Base-by-base conservation (phyloP, 495 filamentous ascomycete genomes). In the Hypoxylon subgilvum region DNA sequence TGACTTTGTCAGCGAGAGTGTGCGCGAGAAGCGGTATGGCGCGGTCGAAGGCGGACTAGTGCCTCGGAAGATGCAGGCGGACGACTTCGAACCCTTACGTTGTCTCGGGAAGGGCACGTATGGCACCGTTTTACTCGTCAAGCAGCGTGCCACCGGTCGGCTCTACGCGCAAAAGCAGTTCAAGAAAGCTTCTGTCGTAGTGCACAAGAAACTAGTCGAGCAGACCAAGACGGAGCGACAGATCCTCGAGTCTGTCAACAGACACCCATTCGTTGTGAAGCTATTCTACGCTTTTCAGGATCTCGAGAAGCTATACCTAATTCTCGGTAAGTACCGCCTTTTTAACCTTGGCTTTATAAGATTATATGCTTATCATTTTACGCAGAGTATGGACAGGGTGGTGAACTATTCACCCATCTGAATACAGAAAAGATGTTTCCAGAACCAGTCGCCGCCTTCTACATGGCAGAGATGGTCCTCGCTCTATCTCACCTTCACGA, bases 241-340 rank as follows among this genome's bases (percentile, higher is more conserved):
- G 47, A 95, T 98, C 52, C 80, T 98, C 39, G 94, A 98, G 73
- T 92, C 89, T 57, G 88, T 98, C 71, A 96, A 92, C 66, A 84
- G 91, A 8, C 95, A 98, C 67, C 92, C 94, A 0, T 97, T 97
- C 65, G 90, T 98, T 19, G 94, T 98, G 31, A 97, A 97, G 68
- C 81, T 98, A 8, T 98, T 87, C 76, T 98, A 98, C 68, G 94
- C 94, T 18, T 98, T 98, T 74, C 94, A 98, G 72, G 95, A 98
- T 72, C 92, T 88, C 58, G 91, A 96, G 77, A 98, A 96, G 75
- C 85, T 98, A 8, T 98, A 98, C 71, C 78, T 98, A 23, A 97
- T 98, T 65, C 85, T 98, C 32, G 93, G n/a, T n/a, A n/a, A n/a
- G n/a, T n/a, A n/a, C n/a, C n/a, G n/a, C n/a, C n/a, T n/a, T n/a